Conservation (phyloP, 2,329 filamentous ascomycete species). For the Aspergillus melleus region DNA sequence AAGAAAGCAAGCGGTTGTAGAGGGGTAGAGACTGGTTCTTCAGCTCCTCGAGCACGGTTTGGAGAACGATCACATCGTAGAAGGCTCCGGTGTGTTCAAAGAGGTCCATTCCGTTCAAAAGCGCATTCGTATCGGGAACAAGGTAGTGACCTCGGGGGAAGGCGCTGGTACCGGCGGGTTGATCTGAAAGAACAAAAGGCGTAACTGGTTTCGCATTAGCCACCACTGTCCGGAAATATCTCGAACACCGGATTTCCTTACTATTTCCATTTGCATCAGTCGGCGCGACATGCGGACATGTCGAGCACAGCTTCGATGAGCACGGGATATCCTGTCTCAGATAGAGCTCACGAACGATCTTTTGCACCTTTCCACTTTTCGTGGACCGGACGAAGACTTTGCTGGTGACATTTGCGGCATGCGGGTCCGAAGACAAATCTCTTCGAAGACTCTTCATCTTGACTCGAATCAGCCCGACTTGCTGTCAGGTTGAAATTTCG, state of each 20-base stretch:
- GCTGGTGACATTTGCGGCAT: slow-evolving; percentile 77
- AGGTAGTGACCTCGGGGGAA: slow-evolving; percentile 91
- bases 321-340: slow-evolving; percentile 95
- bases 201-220: slow-evolving; percentile 54
- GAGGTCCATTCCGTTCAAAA: slow-evolving; percentile 93
- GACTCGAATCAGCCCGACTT: slow-evolving; percentile 15
- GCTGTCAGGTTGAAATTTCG: slow-evolving; percentile 4
- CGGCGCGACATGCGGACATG: slow-evolving; percentile 73
- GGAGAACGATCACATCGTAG: slow-evolving; percentile 93
- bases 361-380: slow-evolving; percentile 95
- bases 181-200: slow-evolving; percentile 85
- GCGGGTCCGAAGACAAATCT: slow-evolving; percentile 53
- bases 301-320: slow-evolving; percentile 82
- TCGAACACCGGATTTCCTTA: slow-evolving; percentile 38
- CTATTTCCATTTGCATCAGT: slow-evolving; percentile 75
- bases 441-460: slow-evolving; percentile 65
- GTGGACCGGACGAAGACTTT: slow-evolving; percentile 96
- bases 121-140: slow-evolving; percentile 92
- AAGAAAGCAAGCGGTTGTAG: slow-evolving; percentile 85
- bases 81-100: slow-evolving; percentile 92
- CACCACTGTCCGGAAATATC: slow-evolving; percentile 3
- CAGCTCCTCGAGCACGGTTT: slow-evolving; percentile 94
- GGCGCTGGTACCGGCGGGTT: slow-evolving; percentile 76
- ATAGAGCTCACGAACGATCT: slow-evolving; percentile 96
- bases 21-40: slow-evolving; percentile 90